These are phyloP conservation scores for Puccinia sorghi DNA, from an alignment of 1,284 basidiomycete species.

Conservation along the genomic window DNA sequence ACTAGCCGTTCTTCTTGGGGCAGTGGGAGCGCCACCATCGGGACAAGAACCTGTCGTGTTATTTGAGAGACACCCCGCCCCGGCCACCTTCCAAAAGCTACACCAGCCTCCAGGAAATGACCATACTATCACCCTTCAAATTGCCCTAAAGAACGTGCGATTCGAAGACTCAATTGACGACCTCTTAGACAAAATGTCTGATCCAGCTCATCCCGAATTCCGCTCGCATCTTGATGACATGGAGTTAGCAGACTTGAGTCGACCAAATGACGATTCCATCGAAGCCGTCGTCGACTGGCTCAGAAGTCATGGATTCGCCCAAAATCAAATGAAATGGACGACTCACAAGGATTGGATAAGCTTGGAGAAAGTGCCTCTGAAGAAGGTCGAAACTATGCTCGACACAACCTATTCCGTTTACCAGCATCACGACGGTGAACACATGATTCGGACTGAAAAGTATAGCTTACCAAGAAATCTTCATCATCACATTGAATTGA, in stretches of 20 bases:
- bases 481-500: conserved; percentile 48
- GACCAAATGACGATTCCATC: conserved; percentile 35
- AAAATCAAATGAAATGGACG: conserved; percentile 17
- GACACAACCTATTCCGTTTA: conserved; percentile 44
- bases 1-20: neutral
- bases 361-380: conserved; percentile 26
- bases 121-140: conserved; percentile 40
- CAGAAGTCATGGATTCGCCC: conserved; percentile 11
- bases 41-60: conserved; percentile 6
- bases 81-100: conserved; percentile 21
- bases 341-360: conserved; percentile 42
- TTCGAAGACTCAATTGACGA: conserved; percentile 37
- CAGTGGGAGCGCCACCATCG: neutral
- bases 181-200: conserved; percentile 37
- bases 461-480: conserved; percentile 42
- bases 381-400: conserved; percentile 40
- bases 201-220: conserved; percentile 27
- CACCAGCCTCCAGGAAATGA: neutral
- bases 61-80: conserved; percentile 36
- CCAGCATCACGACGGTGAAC: conserved; percentile 32
- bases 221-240: conserved; percentile 27
- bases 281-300: conserved; percentile 32
- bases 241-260: conserved; percentile 17
- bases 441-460: conserved; percentile 40
- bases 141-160: conserved; percentile 24